These are phyloP conservation scores for Delphinella strobiligena DNA, from an alignment of 2,329 filamentous ascomycete genomes.

Conservation along the genomic window DNA sequence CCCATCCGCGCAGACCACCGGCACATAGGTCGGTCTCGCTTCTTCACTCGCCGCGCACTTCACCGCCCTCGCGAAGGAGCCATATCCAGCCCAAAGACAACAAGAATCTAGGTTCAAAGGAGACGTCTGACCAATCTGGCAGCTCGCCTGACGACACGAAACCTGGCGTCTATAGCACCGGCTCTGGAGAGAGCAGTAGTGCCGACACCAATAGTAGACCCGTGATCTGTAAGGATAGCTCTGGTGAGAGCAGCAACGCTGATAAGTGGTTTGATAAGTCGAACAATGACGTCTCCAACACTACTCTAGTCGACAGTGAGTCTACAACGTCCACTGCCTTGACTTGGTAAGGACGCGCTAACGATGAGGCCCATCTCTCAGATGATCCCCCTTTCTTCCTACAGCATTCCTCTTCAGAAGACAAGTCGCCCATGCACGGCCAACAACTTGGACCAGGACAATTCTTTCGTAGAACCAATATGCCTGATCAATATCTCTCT, in stretches of 20 bases:
- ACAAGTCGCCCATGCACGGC: constrained; percentile 13
- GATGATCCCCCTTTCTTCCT: constrained; percentile 34
- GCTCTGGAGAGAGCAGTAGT: too few relatives aligned
- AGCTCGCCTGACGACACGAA: too few relatives aligned
- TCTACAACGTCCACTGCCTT: neutral
- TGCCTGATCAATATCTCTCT: constrained; percentile 5
- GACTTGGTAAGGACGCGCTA: neutral
- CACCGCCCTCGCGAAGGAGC: too few relatives aligned
- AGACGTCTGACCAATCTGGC: too few relatives aligned
- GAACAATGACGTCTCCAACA: constrained; percentile 34
- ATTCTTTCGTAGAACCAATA: neutral
- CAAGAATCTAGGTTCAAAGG: too few relatives aligned
- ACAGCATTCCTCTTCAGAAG: constrained; percentile 27
- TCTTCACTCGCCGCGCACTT: too few relatives aligned
- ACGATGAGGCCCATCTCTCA: constrained; percentile 14
- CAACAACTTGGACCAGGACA: neutral
- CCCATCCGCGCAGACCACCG: too few relatives aligned
- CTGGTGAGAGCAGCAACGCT: constrained; percentile 39
- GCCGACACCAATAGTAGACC: too few relatives aligned
- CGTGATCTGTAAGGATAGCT: constrained; percentile 34
- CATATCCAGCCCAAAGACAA: too few relatives aligned
- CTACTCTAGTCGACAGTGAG: constrained; percentile 30
- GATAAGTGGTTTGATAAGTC: constrained; percentile 40
- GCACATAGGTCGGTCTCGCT: too few relatives aligned
- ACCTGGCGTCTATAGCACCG: too few relatives aligned